These are phyloP conservation scores for Termitomyces sp. DNA, from an alignment of 768 basidiomycete species.

Conservation along the genomic window DNA sequence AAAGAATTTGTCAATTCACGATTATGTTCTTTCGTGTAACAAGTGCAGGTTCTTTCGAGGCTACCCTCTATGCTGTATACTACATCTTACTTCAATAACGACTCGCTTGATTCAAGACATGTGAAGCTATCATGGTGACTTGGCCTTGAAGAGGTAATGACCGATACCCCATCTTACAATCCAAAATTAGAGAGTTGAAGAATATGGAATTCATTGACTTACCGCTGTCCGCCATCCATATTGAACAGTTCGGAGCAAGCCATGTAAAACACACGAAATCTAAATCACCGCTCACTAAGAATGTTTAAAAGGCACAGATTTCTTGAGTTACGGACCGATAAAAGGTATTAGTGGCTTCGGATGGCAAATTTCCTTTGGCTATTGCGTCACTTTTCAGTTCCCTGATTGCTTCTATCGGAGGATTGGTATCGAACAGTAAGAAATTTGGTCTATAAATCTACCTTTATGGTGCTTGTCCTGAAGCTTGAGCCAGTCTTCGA, in stretches of 20 bases:
- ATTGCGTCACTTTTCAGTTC: neutral
- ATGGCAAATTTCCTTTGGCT: neutral
- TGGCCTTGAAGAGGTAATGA: slow-evolving; percentile 47
- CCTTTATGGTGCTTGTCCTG: slow-evolving; percentile 45
- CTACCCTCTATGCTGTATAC: slow-evolving; percentile 5
- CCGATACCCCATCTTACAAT: slow-evolving; percentile 48
- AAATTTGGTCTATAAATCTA: neutral
- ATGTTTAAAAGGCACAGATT: neutral
- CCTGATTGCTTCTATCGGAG: neutral
- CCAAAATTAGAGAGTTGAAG: neutral
- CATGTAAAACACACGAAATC: slow-evolving; percentile 69
- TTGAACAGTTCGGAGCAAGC: slow-evolving; percentile 68
- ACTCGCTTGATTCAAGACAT: neutral
- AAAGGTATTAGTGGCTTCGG: neutral
- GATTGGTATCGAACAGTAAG: too few species aligned
- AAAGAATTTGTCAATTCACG: slow-evolving; percentile 3
- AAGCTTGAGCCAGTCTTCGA: slow-evolving; percentile 58
- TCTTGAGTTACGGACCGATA: neutral
- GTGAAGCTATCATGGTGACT: neutral
- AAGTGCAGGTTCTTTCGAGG: neutral
- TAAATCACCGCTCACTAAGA: slow-evolving; percentile 11
- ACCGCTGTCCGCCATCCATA: slow-evolving; percentile 57
- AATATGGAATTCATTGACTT: slow-evolving; percentile 23
- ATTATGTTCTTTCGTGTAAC: neutral
- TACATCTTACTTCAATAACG: neutral